Base-by-base conservation (phyloP, 2,329 filamentous ascomycete genomes). In the Fusarium sambucinum region DNA sequence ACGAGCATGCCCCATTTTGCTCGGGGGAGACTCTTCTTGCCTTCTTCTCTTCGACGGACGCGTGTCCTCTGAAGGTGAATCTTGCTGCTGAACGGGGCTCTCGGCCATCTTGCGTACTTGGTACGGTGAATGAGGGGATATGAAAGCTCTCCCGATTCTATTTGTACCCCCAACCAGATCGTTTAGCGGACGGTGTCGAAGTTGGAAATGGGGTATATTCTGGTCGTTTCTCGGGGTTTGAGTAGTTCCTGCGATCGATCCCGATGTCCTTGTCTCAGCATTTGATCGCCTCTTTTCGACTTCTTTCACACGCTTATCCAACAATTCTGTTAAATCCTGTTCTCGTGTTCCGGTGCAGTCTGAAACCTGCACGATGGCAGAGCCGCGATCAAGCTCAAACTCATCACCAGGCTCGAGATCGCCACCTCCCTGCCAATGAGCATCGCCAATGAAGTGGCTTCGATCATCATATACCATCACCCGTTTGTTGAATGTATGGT, bases 401-500 rank as follows among this genome's bases (percentile, higher is more conserved):
- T 97, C 93, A 64, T 97, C 92, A 8, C 94, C 94, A 61, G 96
- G 92, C 33, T 87, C 87, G 23, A 97, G 81, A n/a, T 87, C 85
- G 37, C 85, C 86, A 53, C 87, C 85, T 45, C 89, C 85, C 42
- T 89, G 88, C 90, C 92, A 96, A 79, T 97, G 93, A 32, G 89
- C 88, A 77, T 97, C 94, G 5, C 94, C 94, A 29, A 97, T 86
- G 69, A 90, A 93, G 76, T 94, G 93, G 0, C 92, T 89, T 4
- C 87, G 83, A 46, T 92, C 89, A 77, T 97, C 94, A 73, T 96
- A 95, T 9, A 96, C 92, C 92, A 97, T 96, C 62, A 96, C 83
- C 6, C 93, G 89, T 75, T 90, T 92, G 81, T 97, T 97, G 86
- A 97, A 97, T 1, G 92, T 91, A 76, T 97, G 94, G 69, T 91